phyloP scores from a whole-genome alignment of 108 stramenopile species.

The Asterionellopsis glacialis region DNA sequence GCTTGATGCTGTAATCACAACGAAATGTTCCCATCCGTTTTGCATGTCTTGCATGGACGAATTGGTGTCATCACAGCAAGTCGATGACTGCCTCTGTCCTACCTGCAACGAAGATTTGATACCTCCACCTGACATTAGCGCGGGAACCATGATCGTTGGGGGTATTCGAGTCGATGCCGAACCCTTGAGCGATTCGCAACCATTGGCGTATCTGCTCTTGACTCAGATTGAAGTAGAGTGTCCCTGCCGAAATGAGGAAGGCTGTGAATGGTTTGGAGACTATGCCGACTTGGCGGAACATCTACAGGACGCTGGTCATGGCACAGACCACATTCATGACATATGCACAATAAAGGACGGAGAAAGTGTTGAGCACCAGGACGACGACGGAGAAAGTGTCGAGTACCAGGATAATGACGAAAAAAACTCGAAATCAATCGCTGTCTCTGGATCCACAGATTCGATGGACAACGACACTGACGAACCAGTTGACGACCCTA shows the following conservation, averaged over 20 bases:
- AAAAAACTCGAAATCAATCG: not conserved
- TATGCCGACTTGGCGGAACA: slow-evolving; percentile 12
- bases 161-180: slow-evolving; percentile 3
- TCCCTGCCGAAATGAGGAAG: not conserved
- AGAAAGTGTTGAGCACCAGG: not conserved
- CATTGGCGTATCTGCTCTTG: slow-evolving; percentile 28
- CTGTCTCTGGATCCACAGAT: not conserved
- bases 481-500: not conserved
- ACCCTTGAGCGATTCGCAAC: slow-evolving; percentile 20
- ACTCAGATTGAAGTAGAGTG: slow-evolving; percentile 28
- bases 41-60: slow-evolving; percentile 26
- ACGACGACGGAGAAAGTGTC: not conserved
- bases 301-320: not conserved
- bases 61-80: slow-evolving; percentile 8
- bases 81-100: slow-evolving; percentile 14
- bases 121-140: not conserved
- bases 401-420: not conserved
- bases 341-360: not conserved
- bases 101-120: slow-evolving; percentile 15
- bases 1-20: slow-evolving; percentile 38
- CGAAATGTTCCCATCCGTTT: slow-evolving; percentile 25
- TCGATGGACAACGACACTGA: not conserved
- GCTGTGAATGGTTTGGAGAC: slow-evolving; percentile 23
- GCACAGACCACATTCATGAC: not conserved
- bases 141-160: slow-evolving; percentile 6